Base-by-base conservation (phyloP, 2,329 filamentous ascomycete species). In the Fusarium sp. region DNA sequence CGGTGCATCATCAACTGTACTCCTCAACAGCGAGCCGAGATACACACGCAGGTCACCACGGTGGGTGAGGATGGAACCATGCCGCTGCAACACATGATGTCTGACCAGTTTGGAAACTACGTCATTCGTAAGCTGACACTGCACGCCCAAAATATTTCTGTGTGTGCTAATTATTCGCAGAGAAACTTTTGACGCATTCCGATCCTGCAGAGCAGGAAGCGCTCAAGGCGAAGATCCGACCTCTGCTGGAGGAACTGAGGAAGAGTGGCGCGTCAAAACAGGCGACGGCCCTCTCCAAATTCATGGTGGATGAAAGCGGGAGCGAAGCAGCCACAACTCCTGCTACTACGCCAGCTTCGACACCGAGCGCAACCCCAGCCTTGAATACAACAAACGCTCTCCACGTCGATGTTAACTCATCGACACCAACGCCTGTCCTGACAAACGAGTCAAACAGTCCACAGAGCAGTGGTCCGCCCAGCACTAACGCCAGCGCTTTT, bases 91-190 rank as follows among this genome's bases (percentile, higher is more conserved):
- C 87, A 89, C 24, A 88, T 98, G 83, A 95, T 98, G 88, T 93
- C 92, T 74, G 96, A 99, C 80, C 93, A 94, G 73, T 98, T 92
- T 81, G 96, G 94, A 69, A 99, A 99, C 82, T 99, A 98, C 80
- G 96, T 98, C 7, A 93, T 98, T 71, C 96, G 95, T 97, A 90
- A 91, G 94, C 82, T 91, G 29, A 24, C 50, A 58, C 14, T 34
- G 4, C 20, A 37, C 22, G n/a, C 24, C n/a, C 14, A 18, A 47
- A 22, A 34, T 11, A 5, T 56, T 54, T 14, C 4, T 18, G 38
- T 6, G 35, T n/a, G 20, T 38, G 50, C 75, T 79, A 69, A 79
- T 67, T 18, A 27, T 52, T 10, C 3, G 35, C 80, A 97, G 94
- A 98, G 84, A 97, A 95, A 84, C 88, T 98, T 6, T 86, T 97